A percentile compares a stretch with the other conserved stretches of the same genome.
Evolutionary conservation across 2,329 filamentous ascomycete genomes (phyloP).

Genomic region (Ophiostoma piceae): DNA sequence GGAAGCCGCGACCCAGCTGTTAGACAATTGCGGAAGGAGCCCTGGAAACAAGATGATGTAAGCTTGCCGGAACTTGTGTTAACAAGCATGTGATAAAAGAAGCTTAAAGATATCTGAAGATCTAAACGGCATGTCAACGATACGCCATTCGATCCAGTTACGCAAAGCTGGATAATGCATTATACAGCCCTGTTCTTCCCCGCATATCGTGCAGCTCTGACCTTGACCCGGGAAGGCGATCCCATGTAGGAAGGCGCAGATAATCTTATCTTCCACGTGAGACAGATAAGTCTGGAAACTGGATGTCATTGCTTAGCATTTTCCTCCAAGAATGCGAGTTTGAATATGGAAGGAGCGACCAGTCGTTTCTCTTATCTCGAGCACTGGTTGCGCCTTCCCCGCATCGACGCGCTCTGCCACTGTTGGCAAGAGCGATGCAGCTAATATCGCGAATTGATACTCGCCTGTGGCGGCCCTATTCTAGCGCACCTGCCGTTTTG

Average conservation of each 20-base stretch:
- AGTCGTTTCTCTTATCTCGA: background rate
- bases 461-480: conserved; percentile 22
- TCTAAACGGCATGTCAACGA: background rate
- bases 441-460: background rate
- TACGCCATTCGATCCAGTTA: background rate
- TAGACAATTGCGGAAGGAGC: conserved; percentile 8
- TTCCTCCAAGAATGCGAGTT: background rate
- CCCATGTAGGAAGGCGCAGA: background rate
- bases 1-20: conserved; percentile 2
- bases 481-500: conserved; percentile 27
- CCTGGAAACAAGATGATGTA: background rate
- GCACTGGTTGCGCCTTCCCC: conserved; percentile 13
- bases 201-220: conserved; percentile 1
- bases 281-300: no score
- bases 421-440: background rate
- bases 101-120: background rate
- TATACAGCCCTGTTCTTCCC: conserved; percentile 7
- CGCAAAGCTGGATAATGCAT: background rate
- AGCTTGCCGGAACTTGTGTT: background rate
- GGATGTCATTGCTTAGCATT: background rate
- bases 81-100: background rate
- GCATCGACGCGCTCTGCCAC: background rate
- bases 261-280: background rate
- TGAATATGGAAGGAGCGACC: background rate
- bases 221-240: background rate